Percentiles rank a stretch among this genome's conserved stretches.
Conservation (phyloP, 1,139 yeast species). For the Pneumocystis carinii region DNA sequence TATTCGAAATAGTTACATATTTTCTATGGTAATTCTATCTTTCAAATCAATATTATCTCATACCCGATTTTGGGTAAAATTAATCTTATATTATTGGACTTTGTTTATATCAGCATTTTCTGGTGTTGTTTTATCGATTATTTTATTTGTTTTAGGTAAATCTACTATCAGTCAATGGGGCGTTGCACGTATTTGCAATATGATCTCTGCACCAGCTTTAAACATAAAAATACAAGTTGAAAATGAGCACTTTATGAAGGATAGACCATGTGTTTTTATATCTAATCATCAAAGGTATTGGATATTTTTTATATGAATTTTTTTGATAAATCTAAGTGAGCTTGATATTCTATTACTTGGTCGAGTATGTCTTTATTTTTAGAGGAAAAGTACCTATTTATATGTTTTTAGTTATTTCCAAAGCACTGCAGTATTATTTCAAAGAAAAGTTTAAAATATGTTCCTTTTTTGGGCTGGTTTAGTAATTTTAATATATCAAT, state of each 20-base stretch:
- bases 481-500: slow-evolving; percentile 18
- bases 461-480: slow-evolving; percentile 96
- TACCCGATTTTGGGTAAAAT: neutral
- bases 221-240: slow-evolving; percentile 58
- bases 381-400: neutral
- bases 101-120: neutral
- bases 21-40: neutral
- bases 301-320: slow-evolving; percentile 6
- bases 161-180: slow-evolving; percentile 75
- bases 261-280: slow-evolving; percentile 61
- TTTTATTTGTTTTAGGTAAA: slow-evolving; percentile 54
- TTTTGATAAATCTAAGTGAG: slow-evolving; percentile 26
- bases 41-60: neutral
- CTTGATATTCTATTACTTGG: slow-evolving; percentile 73
- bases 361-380: slow-evolving; percentile 16
- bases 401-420: slow-evolving; percentile 43
- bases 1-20: neutral
- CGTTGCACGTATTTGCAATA: slow-evolving; percentile 70
- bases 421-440: slow-evolving; percentile 86
- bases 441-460: slow-evolving; percentile 62
- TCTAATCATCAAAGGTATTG: slow-evolving; percentile 68
- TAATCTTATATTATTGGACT: neutral
- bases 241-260: slow-evolving; percentile 39
- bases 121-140: slow-evolving; percentile 62
- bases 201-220: slow-evolving; percentile 41